These are phyloP conservation scores for Leccinum fuscescens DNA, from an alignment of 1,284 basidiomycete genomes.

Conservation along the genomic window DNA sequence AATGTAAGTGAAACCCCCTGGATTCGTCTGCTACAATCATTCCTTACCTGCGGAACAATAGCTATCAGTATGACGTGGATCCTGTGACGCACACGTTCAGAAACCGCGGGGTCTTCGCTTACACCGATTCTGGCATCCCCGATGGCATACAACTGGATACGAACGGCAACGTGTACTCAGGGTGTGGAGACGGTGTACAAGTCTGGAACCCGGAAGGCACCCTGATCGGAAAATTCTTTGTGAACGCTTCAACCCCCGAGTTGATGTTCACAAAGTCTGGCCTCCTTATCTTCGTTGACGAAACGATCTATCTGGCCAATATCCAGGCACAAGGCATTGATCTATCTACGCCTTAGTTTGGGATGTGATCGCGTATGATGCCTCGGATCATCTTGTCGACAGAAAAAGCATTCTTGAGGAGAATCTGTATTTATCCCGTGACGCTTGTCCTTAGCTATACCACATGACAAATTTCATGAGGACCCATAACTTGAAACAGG, in stretches of 20 bases:
- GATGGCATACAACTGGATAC: constrained; percentile 60
- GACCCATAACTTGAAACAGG: neutral
- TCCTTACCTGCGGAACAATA: constrained; percentile 24
- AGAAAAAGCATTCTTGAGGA: neutral
- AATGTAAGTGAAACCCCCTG: constrained; percentile 46
- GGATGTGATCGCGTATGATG: neutral
- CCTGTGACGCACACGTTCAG: constrained; percentile 51
- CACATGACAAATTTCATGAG: neutral
- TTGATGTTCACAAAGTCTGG: constrained; percentile 50
- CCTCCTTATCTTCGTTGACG: constrained; percentile 18
- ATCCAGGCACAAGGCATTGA: constrained; percentile 21
- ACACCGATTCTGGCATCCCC: constrained; percentile 62
- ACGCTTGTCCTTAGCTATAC: neutral
- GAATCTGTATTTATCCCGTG: neutral
- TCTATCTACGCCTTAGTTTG: constrained; percentile 3
- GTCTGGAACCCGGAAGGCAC: constrained; percentile 65
- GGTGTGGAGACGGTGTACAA: constrained; percentile 34
- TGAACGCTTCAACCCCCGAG: constrained; percentile 58
- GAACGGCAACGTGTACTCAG: constrained; percentile 22
- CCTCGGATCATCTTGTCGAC: neutral
- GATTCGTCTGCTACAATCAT: neutral
- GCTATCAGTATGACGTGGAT: constrained; percentile 72
- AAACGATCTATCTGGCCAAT: constrained; percentile 18
- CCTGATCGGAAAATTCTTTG: constrained; percentile 74
- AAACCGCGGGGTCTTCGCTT: constrained; percentile 73